Evolutionary conservation across 306 rosid genomes (phyloP).

Genomic region (Prunus mume): DNA sequence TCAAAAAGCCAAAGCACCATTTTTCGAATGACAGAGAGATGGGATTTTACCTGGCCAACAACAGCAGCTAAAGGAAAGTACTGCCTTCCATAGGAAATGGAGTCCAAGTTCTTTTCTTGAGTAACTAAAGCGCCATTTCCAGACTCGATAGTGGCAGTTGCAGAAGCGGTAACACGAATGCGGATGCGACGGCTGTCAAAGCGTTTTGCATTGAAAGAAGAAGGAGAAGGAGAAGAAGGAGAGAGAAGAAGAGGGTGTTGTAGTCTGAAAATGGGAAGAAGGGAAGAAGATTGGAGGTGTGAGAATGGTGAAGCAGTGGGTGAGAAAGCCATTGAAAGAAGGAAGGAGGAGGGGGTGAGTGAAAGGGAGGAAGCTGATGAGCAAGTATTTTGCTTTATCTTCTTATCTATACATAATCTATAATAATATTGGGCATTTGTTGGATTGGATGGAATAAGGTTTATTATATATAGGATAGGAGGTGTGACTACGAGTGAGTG

Average conservation of each 20-base stretch:
- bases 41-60: constrained; percentile 71
- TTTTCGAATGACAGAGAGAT: not conserved
- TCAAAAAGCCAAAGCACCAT: not conserved
- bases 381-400: not conserved
- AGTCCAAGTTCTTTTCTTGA: constrained; percentile 30
- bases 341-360: not conserved
- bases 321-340: constrained; percentile 28
- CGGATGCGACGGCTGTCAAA: constrained; percentile 13
- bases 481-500: too few species aligned
- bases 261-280: constrained; percentile 19
- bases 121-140: constrained; percentile 58
- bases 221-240: constrained; percentile 13
- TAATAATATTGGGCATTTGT: not conserved
- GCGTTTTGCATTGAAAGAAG: constrained; percentile 15
- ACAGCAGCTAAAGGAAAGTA: constrained; percentile 95
- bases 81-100: constrained; percentile 56
- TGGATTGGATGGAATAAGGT: too few species aligned
- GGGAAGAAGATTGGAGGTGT: constrained; percentile 32
- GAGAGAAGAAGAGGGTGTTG: constrained; percentile 28
- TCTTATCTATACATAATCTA: not conserved
- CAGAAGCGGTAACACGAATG: constrained; percentile 26
- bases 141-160: constrained; percentile 39
- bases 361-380: not conserved
- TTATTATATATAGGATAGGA: too few species aligned
- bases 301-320: constrained; percentile 20